phyloP scores from a whole-genome alignment of 2,329 filamentous ascomycete genomes.

The Myriosclerotinia scirpicola region DNA sequence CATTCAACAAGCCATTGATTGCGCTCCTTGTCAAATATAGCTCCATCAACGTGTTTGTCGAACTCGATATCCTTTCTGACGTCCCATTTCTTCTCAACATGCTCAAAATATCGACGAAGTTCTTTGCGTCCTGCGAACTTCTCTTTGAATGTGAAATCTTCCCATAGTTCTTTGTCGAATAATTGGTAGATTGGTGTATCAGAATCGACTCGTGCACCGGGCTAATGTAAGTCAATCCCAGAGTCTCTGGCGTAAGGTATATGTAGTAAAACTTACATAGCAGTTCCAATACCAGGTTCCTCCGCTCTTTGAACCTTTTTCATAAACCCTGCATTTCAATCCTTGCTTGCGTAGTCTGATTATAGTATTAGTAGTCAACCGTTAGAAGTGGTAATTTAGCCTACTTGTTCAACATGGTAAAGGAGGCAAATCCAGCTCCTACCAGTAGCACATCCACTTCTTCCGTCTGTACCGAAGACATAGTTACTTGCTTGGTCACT shows the following conservation, averaged over 20 bases:
- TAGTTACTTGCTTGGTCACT: not conserved
- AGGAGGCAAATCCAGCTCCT: slow-evolving; percentile 38
- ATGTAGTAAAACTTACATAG: slow-evolving; percentile 39
- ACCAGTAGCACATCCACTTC: slow-evolving; percentile 43
- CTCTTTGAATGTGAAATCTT: slow-evolving; percentile 57
- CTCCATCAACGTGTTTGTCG: slow-evolving; percentile 44
- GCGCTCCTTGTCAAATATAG: slow-evolving; percentile 43
- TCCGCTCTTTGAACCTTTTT: slow-evolving; percentile 52
- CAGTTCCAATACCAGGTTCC: slow-evolving; percentile 50
- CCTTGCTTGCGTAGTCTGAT: slow-evolving; percentile 49
- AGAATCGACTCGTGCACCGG: slow-evolving; percentile 49
- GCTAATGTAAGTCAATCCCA: slow-evolving; percentile 38
- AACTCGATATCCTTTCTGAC: slow-evolving; percentile 49
- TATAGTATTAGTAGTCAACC: not conserved
- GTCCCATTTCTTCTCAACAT: slow-evolving; percentile 54
- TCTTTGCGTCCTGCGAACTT: slow-evolving; percentile 54
- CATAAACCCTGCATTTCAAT: slow-evolving; percentile 50
- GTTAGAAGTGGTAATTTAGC: slow-evolving; percentile 43
- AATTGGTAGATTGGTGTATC: slow-evolving; percentile 47
- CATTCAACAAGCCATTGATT: slow-evolving; percentile 46
- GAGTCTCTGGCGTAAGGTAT: not conserved
- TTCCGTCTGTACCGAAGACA: slow-evolving; percentile 21
- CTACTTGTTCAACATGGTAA: slow-evolving; percentile 31
- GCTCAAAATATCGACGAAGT: slow-evolving; percentile 58
- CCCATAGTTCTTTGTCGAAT: slow-evolving; percentile 45